Evolutionary conservation across 2,329 filamentous ascomycete species (phyloP).

Genomic region (Parastagonospora nodorum): DNA sequence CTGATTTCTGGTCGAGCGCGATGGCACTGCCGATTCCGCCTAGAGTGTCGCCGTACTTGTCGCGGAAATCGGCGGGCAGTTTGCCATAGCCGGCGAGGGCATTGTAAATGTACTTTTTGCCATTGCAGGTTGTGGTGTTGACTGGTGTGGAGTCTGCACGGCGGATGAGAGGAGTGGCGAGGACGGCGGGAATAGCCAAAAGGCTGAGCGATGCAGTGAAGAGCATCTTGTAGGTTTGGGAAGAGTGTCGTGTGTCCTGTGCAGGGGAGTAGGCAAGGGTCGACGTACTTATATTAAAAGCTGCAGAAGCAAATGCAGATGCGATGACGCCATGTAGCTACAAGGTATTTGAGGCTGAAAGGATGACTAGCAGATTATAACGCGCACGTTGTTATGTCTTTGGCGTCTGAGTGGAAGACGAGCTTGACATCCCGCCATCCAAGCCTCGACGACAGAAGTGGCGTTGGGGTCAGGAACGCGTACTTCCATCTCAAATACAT

Average conservation of each 20-base stretch:
- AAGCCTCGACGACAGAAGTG: constrained; percentile 4
- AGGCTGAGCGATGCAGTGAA: constrained; percentile 17
- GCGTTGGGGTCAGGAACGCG: constrained; percentile 16
- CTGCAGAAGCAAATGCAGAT: constrained; percentile 3
- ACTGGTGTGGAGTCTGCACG: constrained; percentile 12
- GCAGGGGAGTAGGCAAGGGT: constrained; percentile 2
- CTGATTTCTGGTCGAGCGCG: constrained; percentile 61
- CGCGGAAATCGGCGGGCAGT: constrained; percentile 61
- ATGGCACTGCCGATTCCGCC: constrained; percentile 70
- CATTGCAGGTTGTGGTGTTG: constrained; percentile 59
- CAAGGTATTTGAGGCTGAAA: constrained; percentile 7
- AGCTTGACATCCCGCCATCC: constrained; percentile 3
- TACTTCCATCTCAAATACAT: constrained; percentile 10
- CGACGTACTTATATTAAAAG: constrained; percentile 14
- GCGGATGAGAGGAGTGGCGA: constrained; percentile 21
- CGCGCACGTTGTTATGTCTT: constrained; percentile 22
- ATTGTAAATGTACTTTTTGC: constrained; percentile 68
- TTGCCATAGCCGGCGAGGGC: constrained; percentile 70
- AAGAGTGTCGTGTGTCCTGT: constrained; percentile 20
- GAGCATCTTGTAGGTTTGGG: constrained; percentile 21
- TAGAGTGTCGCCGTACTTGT: constrained; percentile 72
- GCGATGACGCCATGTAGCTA: constrained; percentile 11
- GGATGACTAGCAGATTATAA: background rate
- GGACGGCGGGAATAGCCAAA: constrained; percentile 21
- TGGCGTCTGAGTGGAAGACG: constrained; percentile 10